Evolutionary conservation across 2,329 filamentous ascomycete species (phyloP), one percentile per base, ranked within the genome.

Genomic region (Cladosporium austrohemisphaericum): DNA sequence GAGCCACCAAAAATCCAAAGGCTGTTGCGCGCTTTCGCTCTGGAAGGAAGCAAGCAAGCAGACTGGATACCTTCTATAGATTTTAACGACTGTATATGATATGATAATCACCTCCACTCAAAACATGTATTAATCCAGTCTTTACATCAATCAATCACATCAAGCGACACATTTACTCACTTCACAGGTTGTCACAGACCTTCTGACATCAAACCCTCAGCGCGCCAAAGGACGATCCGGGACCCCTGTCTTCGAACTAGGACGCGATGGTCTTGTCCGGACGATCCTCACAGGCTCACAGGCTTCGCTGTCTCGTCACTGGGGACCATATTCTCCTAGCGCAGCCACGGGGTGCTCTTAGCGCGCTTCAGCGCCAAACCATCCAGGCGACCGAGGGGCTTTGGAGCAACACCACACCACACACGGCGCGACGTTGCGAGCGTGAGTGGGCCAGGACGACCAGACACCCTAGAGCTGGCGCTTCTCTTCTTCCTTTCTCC

Each of bases 281-380:
- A 9, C 41, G 41, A 45, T 45, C 31, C 28, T 31, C 31, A 45
- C 29, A 31, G 29, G 41, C 41, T 23, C 26, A 16, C 7, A 20
- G 11, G 6, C n/a, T n/a, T 4, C 14, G 41, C n/a, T 47, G 44
- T 47, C 44, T 47, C 44, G 33, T 47, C 35, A 38, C 33, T 28
- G 32, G 33, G 32, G 35, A 20, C 35, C 38, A 22, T 22, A 5
- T 19, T 41, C 38, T 38, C 33, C 44, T 47, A 47, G 44, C 44
- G 44, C 44, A 22, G 44, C 33, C 44, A 47, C 43, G 31, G 41
- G 41, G 32, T 10, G 18, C 19, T 22, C 31, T 35, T 45, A 45
- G 41, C 31, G 41, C 31, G 31, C 20, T 44, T 25, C 29, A 35
- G 11, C 18, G 22, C 14, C 41, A 25, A 45, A 45, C 41, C 41